Conservation (phyloP, 2,329 filamentous ascomycete genomes). For the Fusarium tupiense region DNA sequence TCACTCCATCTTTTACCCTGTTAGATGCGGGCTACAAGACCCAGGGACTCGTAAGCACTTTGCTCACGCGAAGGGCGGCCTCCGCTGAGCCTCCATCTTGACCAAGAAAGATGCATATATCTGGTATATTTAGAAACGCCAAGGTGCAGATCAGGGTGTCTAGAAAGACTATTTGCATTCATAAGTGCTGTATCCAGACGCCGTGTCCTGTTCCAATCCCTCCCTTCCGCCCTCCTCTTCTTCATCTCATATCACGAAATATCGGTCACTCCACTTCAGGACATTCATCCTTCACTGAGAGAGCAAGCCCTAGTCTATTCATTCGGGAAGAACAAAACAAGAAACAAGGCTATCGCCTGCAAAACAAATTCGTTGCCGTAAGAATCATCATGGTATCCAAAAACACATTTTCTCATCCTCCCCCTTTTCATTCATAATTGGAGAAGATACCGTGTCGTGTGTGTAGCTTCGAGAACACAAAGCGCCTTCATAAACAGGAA, state of each 20-base stretch:
- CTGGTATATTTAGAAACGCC: slow-evolving; percentile 36
- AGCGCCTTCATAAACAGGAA: background rate
- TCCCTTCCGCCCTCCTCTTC: slow-evolving; percentile 9
- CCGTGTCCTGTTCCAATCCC: slow-evolving; percentile 11
- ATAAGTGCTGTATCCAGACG: slow-evolving; percentile 28
- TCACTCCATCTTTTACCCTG: slow-evolving; percentile 24
- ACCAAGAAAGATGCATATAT: background rate
- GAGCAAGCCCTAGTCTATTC: slow-evolving; percentile 20
- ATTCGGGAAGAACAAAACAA: slow-evolving; percentile 9
- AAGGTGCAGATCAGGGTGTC: slow-evolving; percentile 31
- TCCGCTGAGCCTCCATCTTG: slow-evolving; percentile 32
- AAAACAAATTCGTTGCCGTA: slow-evolving; percentile 25
- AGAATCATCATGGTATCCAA: slow-evolving; percentile 36
- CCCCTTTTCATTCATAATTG: slow-evolving; percentile 8
- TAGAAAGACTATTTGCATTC: slow-evolving; percentile 15
- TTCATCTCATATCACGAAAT: slow-evolving; percentile 14
- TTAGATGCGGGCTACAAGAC: background rate
- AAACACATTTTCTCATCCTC: slow-evolving; percentile 15
- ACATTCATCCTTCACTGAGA: slow-evolving; percentile 1
- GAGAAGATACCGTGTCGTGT: background rate
- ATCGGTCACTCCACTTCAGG: slow-evolving; percentile 22
- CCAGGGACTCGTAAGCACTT: slow-evolving; percentile 34
- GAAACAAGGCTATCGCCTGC: slow-evolving; percentile 19
- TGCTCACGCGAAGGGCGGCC: slow-evolving; percentile 26
- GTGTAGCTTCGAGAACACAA: background rate